phyloP scores from a whole-genome alignment of 179 eudicot genomes.

The Beta corolliflora region DNA sequence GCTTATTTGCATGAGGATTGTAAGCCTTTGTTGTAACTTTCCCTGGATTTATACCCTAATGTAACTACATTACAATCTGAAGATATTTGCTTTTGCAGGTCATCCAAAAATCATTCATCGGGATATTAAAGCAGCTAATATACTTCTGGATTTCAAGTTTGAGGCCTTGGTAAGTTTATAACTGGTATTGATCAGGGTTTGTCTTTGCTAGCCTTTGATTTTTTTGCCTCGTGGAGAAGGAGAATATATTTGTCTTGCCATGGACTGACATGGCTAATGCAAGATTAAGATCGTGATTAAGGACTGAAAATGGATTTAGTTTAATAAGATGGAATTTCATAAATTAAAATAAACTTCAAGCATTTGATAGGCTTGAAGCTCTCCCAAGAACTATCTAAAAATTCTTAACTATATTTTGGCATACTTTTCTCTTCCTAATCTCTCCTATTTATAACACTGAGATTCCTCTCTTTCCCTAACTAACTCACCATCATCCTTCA shows the following conservation, averaged over 20 bases:
- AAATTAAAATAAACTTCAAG: too few relatives aligned
- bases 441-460: too few relatives aligned
- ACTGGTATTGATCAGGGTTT: not conserved
- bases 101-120: constrained; percentile 94
- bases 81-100: constrained; percentile 44
- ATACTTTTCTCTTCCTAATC: too few relatives aligned
- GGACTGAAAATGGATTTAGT: too few relatives aligned
- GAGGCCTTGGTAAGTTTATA: constrained; percentile 75
- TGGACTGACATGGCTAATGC: too few relatives aligned
- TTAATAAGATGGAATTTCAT: too few relatives aligned
- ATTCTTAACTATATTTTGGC: too few relatives aligned
- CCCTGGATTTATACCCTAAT: not conserved
- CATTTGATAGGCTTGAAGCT: too few relatives aligned
- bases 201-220: not conserved
- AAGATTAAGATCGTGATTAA: too few relatives aligned
- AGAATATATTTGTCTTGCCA: not conserved
- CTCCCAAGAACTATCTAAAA: too few relatives aligned
- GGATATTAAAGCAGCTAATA: constrained; percentile 89
- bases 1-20: constrained; percentile 97
- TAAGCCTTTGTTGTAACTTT: constrained; percentile 42
- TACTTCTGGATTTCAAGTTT: constrained; percentile 76
- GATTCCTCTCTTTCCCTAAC: too few relatives aligned
- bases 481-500: too few relatives aligned
- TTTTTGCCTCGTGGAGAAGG: not conserved
- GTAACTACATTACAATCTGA: not conserved